phyloP scores from a whole-genome alignment of 1,284 basidiomycete genomes.

The Inonotus obliquus region DNA sequence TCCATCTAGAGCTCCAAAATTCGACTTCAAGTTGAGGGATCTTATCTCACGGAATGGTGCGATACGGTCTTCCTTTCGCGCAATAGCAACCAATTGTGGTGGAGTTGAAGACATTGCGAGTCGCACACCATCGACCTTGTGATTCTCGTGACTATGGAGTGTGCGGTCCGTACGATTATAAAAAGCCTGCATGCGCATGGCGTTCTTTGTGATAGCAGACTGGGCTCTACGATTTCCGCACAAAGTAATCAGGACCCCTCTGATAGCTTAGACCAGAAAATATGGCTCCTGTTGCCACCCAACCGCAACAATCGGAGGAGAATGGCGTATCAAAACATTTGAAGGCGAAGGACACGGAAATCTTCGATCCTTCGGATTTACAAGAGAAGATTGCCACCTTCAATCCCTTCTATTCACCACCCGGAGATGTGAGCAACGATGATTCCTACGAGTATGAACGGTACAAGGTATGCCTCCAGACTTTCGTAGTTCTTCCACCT shows the following conservation, averaged over 20 bases:
- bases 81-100: slow-evolving; percentile 6
- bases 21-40: background rate
- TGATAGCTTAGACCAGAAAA: background rate
- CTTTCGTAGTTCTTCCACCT: slow-evolving; percentile 1
- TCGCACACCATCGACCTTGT: background rate
- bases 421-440: slow-evolving; percentile 44
- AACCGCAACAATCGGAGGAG: background rate
- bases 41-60: slow-evolving; percentile 13
- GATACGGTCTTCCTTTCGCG: slow-evolving; percentile 13
- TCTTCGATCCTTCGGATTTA: slow-evolving; percentile 8
- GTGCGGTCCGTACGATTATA: background rate
- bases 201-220: background rate
- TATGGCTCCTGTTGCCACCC: slow-evolving; percentile 20
- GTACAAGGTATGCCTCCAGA: slow-evolving; percentile 46
- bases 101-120: background rate
- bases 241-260: too few relatives aligned
- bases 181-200: background rate
- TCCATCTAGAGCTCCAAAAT: background rate
- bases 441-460: slow-evolving; percentile 51
- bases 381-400: slow-evolving; percentile 30
- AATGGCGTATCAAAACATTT: background rate
- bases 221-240: background rate
- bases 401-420: slow-evolving; percentile 68
- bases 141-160: slow-evolving; percentile 5
- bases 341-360: slow-evolving; percentile 6